These are phyloP conservation scores for Suillus subluteus DNA, from an alignment of 768 basidiomycete species.

Conservation along the genomic window DNA sequence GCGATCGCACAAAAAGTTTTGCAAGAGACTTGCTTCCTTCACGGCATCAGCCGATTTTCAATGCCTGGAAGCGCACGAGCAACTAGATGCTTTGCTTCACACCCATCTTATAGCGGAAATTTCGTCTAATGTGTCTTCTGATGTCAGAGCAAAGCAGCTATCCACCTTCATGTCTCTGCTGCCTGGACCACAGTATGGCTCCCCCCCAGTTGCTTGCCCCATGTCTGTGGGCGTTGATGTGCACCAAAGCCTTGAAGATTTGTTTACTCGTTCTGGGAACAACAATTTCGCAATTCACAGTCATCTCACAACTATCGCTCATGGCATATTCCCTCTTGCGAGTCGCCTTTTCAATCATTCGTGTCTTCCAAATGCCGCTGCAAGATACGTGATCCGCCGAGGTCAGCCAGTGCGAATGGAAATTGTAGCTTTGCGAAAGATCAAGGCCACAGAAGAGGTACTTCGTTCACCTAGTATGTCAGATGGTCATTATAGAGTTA, in stretches of 20 bases:
- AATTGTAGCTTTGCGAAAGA: constrained; percentile 62
- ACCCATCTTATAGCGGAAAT: constrained; percentile 59
- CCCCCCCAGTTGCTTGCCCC: constrained; percentile 38
- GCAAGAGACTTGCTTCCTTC: constrained; percentile 57
- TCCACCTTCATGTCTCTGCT: constrained; percentile 48
- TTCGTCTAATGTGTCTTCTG: constrained; percentile 18
- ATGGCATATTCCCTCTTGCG: constrained; percentile 77
- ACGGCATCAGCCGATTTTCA: constrained; percentile 49
- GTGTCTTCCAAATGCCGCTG: constrained; percentile 72
- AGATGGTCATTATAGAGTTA: not conserved
- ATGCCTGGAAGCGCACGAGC: constrained; percentile 53
- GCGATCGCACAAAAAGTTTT: constrained; percentile 69
- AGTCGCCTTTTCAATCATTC: constrained; percentile 87
- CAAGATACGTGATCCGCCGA: constrained; percentile 54
- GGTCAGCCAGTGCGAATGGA: constrained; percentile 56
- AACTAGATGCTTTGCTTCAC: constrained; percentile 64
- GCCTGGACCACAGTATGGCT: constrained; percentile 39
- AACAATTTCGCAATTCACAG: constrained; percentile 83
- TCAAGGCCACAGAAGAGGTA: constrained; percentile 69
- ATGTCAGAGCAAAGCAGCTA: constrained; percentile 31
- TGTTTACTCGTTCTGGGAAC: constrained; percentile 72
- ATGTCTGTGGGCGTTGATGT: constrained; percentile 30
- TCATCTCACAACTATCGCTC: constrained; percentile 68
- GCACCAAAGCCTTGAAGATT: constrained; percentile 21
- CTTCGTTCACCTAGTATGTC: not conserved